These are phyloP conservation scores for Trichoderma harzianum DNA, from an alignment of 2,329 filamentous ascomycete species.

Conservation along the genomic window DNA sequence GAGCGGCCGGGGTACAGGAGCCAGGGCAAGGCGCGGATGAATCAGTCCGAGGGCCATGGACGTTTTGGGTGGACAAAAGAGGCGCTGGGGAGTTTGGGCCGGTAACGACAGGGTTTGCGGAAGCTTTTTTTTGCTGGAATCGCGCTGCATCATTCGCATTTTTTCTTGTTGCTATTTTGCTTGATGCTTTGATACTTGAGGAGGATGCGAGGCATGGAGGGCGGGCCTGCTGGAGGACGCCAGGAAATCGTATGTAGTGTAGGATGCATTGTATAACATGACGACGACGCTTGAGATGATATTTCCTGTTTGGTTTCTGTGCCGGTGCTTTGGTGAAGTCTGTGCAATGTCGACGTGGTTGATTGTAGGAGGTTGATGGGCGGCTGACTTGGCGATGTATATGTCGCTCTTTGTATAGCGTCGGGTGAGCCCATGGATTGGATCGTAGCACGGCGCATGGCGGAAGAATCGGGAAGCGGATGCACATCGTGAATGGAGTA, in stretches of 20 bases:
- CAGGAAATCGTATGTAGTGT: conserved; percentile 21
- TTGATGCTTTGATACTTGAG: conserved; percentile 7
- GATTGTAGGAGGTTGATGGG: neutral
- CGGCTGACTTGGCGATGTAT: neutral
- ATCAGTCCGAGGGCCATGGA: neutral
- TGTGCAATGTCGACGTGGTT: neutral
- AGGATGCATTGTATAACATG: conserved; percentile 25
- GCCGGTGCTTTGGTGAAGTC: neutral
- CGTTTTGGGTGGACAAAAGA: conserved; percentile 8
- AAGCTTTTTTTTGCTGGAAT: conserved; percentile 16
- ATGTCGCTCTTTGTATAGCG: neutral
- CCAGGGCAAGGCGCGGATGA: neutral
- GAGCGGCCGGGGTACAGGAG: neutral
- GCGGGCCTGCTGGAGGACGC: conserved; percentile 18
- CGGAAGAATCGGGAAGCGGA: neutral
- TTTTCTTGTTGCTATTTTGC: neutral
- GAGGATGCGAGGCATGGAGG: neutral
- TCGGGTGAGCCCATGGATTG: neutral
- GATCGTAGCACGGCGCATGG: neutral
- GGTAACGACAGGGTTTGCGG: conserved; percentile 14
- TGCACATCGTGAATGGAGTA: neutral
- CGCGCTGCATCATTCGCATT: conserved; percentile 1
- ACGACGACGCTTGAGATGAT: conserved; percentile 4
- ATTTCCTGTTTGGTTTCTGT: neutral
- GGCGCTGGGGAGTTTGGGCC: conserved; percentile 21